A percentile compares a stretch with the other conserved stretches of the same genome.
phyloP scores from a whole-genome alignment of 1,139 yeast genomes.

The Groenewaldozyma sp. region DNA sequence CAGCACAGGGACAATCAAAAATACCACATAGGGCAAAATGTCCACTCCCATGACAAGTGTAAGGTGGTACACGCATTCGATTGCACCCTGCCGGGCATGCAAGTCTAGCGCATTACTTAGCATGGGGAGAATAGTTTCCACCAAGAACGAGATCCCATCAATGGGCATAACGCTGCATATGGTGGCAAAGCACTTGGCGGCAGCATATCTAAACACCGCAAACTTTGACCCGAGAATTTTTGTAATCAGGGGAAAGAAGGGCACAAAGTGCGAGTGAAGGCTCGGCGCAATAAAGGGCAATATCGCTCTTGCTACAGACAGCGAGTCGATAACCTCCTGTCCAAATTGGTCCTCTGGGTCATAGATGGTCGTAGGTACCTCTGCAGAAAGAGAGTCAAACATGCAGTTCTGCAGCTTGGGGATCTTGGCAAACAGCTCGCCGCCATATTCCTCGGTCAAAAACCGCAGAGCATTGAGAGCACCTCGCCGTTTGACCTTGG shows the following conservation, averaged over 20 bases:
- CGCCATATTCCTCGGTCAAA: constrained; percentile 39
- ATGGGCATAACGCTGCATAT: constrained; percentile 69
- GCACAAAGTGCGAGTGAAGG: constrained; percentile 43
- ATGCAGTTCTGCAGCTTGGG: constrained; percentile 63
- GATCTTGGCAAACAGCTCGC: constrained; percentile 45
- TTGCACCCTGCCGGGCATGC: constrained; percentile 85
- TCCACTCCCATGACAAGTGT: constrained; percentile 79
- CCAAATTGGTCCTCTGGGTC: constrained; percentile 47
- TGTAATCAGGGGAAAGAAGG: constrained; percentile 41
- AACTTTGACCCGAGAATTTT: constrained; percentile 58
- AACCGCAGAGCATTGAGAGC: constrained; percentile 64
- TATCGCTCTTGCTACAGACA: constrained; percentile 73
- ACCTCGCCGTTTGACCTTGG: constrained; percentile 75
- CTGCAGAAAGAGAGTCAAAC: constrained; percentile 50
- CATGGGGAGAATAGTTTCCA: constrained; percentile 72
- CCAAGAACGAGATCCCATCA: constrained; percentile 66
- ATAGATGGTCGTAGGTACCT: constrained; percentile 32
- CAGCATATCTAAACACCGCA: constrained; percentile 80
- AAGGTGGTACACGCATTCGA: constrained; percentile 82
- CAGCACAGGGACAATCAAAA: constrained; percentile 87
- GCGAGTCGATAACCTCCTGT: constrained; percentile 75
- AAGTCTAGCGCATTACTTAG: constrained; percentile 69
- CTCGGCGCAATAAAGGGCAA: constrained; percentile 50
- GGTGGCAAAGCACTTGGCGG: constrained; percentile 84
- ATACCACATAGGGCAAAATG: constrained; percentile 89